Evolutionary conservation across 78 protist species (phyloP), one percentile per base, ranked within the genome.

Genomic region (Capsaspora owczarzaki): DNA sequence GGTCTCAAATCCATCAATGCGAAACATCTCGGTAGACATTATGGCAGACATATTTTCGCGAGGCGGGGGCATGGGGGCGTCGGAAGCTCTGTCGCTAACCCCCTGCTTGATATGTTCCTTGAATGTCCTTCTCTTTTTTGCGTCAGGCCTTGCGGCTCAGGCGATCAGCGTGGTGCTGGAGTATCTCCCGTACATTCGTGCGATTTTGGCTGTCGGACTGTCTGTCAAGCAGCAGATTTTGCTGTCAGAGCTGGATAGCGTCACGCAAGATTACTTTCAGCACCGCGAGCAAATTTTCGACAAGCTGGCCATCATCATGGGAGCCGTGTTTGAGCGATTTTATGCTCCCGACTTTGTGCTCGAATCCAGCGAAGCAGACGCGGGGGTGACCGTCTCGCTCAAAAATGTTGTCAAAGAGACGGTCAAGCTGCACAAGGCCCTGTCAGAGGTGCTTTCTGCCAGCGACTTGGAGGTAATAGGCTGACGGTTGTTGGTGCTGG

Each of bases 1-100:
- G 85, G 85, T 12, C 79, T 81, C 60, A 81, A 81, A 42, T 31
- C 81, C 29, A 81, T 81, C 69, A 81, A 53, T 1, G 79, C 85
- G 20, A 72, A 81, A 41, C 78, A 81, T 33, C 78, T 81, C 38
- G 85, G 75, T 79, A 2, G 14, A 29, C 8, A 51, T 16, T 38
- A 10, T 68, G n/a, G 40, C 74, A 68, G 10, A 8, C 29, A 10
- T 10, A 12, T 22, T 20, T 20, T 25, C n/a, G 42, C 37, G 42
- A 5, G 4, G 0, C 25, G 0, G 60, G 16, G 43, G 16, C 61
- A 31, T 0, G n/a, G 4, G 60, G 4, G n/a, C 16, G n/a, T 29
- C 37, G 14, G 41, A 1, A 37, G 29, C 61, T 1, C 61, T 20
- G 40, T 49, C 79, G 27, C 33, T 8, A 10, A 68, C 40, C 10